phyloP scores from a whole-genome alignment of 2,329 filamentous ascomycete genomes.

The Cladosporium velox region DNA sequence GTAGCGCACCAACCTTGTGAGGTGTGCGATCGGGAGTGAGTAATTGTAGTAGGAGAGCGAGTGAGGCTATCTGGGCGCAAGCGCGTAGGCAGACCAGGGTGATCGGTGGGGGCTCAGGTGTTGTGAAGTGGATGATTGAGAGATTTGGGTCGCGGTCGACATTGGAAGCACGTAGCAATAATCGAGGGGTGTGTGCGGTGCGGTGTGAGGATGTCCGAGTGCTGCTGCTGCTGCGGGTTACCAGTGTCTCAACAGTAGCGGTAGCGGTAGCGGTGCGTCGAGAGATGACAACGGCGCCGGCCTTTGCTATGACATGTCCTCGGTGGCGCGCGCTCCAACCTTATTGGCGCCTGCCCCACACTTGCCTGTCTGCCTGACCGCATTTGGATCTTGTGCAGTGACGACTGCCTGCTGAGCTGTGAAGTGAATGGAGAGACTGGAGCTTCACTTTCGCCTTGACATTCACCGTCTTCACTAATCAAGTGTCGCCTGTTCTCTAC shows the following conservation, averaged over 20 bases:
- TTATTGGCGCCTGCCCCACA: not conserved
- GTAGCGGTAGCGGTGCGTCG: not conserved
- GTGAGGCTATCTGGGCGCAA: conserved; percentile 28
- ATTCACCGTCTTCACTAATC: not conserved
- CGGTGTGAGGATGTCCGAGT: not conserved
- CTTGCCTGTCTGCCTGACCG: not conserved
- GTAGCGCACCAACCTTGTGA: not conserved
- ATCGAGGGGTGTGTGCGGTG: not conserved
- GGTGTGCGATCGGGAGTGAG: conserved; percentile 6
- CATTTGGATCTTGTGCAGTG: not conserved
- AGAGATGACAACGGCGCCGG: not conserved
- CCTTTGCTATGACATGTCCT: conserved; percentile 1
- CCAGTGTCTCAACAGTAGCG: conserved; percentile 2
- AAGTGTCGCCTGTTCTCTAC: not conserved
- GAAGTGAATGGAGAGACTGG: not conserved
- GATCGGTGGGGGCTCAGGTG: conserved; percentile 4
- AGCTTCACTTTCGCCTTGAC: not conserved
- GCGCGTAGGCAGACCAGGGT: conserved; percentile 29
- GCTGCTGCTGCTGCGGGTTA: not conserved
- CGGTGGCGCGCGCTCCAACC: not conserved
- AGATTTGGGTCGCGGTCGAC: conserved; percentile 29
- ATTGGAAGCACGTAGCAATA: conserved; percentile 27
- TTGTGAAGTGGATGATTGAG: conserved; percentile 26
- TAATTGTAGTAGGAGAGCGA: not conserved
- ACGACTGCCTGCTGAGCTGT: conserved; percentile 1